These are phyloP conservation scores for Cercospora sp. DNA, from an alignment of 2,329 filamentous ascomycete species.

Conservation along the genomic window DNA sequence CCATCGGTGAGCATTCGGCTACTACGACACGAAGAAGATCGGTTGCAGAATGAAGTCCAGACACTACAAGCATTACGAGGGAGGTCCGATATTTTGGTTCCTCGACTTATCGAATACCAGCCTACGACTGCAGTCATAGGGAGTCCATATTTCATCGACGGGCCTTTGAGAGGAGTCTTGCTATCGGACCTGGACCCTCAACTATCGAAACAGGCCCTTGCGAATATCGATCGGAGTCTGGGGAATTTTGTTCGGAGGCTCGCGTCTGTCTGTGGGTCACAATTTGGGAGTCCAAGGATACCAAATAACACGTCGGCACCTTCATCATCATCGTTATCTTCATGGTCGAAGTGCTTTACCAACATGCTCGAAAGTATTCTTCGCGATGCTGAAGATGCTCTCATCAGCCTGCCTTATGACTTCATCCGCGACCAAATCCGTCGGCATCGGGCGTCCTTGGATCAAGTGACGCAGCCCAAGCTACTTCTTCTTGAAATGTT, in stretches of 20 bases:
- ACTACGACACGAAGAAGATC: slow-evolving; percentile 47
- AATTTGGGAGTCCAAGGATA: slow-evolving; percentile 48
- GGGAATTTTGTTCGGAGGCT: slow-evolving; percentile 47
- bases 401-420: slow-evolving; percentile 58
- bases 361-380: slow-evolving; percentile 54
- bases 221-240: slow-evolving; percentile 43
- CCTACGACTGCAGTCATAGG: slow-evolving; percentile 24
- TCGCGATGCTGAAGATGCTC: slow-evolving; percentile 60
- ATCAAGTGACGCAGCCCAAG: slow-evolving; percentile 52
- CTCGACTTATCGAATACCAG: slow-evolving; percentile 43
- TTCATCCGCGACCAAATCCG: slow-evolving; percentile 54
- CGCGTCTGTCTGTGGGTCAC: slow-evolving; percentile 47
- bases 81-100: slow-evolving; percentile 41
- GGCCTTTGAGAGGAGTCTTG: slow-evolving; percentile 33
- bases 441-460: slow-evolving; percentile 48
- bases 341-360: slow-evolving; percentile 57
- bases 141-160: slow-evolving; percentile 33
- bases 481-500: slow-evolving; percentile 55
- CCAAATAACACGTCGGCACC: background rate
- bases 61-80: slow-evolving; percentile 42
- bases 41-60: slow-evolving; percentile 43
- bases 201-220: slow-evolving; percentile 41
- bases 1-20: slow-evolving; percentile 42
- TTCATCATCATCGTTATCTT: slow-evolving; percentile 41
- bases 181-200: slow-evolving; percentile 32